Conservation (phyloP, 805 yeast species). For the Starmera quercuum region DNA sequence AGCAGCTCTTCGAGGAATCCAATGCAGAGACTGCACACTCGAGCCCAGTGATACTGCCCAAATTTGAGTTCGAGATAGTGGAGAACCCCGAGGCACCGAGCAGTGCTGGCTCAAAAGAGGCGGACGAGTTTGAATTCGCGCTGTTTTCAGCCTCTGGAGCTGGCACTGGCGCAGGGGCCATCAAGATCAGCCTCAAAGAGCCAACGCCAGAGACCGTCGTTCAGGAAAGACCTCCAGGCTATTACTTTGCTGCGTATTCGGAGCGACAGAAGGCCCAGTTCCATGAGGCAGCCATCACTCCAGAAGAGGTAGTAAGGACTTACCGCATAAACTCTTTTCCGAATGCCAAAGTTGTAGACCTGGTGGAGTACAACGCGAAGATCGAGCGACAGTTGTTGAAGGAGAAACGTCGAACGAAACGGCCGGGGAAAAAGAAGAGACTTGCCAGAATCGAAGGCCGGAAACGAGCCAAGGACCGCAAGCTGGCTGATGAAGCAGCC, state of each 20-base stretch:
- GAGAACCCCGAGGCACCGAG: conserved; percentile 4
- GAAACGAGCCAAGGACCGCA: conserved; percentile 5
- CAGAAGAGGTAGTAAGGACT: conserved; percentile 10
- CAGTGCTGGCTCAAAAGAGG: conserved; percentile 1
- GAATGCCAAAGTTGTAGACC: conserved; percentile 9
- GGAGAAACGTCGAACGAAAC: conserved; percentile 4
- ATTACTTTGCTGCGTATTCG: conserved; percentile 11
- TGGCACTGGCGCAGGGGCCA: conserved; percentile 3
- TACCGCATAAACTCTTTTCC: conserved; percentile 1
- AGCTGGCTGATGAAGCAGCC: conserved; percentile 5
- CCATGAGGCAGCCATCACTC: conserved; percentile 9
- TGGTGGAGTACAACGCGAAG: conserved; percentile 9
- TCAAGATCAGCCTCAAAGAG: conserved; percentile 8
- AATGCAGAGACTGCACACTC: conserved; percentile 5
- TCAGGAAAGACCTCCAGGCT: conserved; percentile 16
- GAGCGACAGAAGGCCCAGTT: conserved; percentile 6
- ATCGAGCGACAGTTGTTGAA: conserved; percentile 7
- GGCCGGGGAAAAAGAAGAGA: conserved; percentile 21
- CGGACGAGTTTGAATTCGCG: conserved; percentile 19
- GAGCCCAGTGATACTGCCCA: conserved; percentile 14
- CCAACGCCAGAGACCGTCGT: conserved; percentile 16
- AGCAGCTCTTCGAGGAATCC: conserved; percentile 12
- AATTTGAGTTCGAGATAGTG: conserved; percentile 19
- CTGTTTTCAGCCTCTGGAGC: conserved; percentile 18
- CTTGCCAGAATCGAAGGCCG: conserved; percentile 6